Evolutionary conservation across 2,329 filamentous ascomycete species (phyloP).

Genomic region (Pseudocercospora fijiensis): DNA sequence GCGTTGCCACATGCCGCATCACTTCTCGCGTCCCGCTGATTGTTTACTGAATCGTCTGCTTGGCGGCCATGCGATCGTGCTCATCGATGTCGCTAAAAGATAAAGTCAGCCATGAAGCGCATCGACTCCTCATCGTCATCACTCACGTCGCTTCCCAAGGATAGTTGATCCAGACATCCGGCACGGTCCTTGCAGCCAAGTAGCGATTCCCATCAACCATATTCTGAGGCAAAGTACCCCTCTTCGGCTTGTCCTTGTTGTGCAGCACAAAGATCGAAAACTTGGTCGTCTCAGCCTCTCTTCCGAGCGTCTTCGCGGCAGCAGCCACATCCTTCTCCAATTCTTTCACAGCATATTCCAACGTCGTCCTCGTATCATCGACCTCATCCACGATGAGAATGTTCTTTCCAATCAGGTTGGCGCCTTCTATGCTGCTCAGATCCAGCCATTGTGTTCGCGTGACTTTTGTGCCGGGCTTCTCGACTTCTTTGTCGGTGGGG

Average conservation of each 20-base stretch:
- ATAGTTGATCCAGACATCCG: slow-evolving; percentile 98
- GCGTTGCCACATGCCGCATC: background rate
- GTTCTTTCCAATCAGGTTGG: slow-evolving; percentile 85
- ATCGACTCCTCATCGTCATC: background rate
- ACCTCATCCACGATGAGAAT: slow-evolving; percentile 94
- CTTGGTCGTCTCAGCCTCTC: slow-evolving; percentile 68
- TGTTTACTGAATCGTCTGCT: slow-evolving; percentile 24
- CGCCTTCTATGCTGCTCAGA: slow-evolving; percentile 79
- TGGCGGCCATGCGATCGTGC: slow-evolving; percentile 70
- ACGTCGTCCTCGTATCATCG: slow-evolving; percentile 88
- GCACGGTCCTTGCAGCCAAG: slow-evolving; percentile 79
- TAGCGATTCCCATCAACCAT: slow-evolving; percentile 75
- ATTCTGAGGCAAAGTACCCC: slow-evolving; percentile 75
- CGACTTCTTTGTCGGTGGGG: slow-evolving; percentile 56
- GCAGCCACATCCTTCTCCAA: slow-evolving; percentile 93
- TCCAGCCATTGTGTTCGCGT: slow-evolving; percentile 98
- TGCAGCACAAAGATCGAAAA: slow-evolving; percentile 97
- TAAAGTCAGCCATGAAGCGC: slow-evolving; percentile 1
- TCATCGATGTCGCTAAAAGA: slow-evolving; percentile 74
- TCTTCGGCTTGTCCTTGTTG: slow-evolving; percentile 98
- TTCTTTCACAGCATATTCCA: slow-evolving; percentile 91
- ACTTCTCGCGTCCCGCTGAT: background rate
- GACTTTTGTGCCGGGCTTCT: slow-evolving; percentile 86
- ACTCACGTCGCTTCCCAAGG: slow-evolving; percentile 81
- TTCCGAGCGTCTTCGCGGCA: slow-evolving; percentile 62